Evolutionary conservation across 352 stramenopile genomes (phyloP), one percentile per base, ranked within the genome.

Genomic region (Globisporangium canariense): DNA sequence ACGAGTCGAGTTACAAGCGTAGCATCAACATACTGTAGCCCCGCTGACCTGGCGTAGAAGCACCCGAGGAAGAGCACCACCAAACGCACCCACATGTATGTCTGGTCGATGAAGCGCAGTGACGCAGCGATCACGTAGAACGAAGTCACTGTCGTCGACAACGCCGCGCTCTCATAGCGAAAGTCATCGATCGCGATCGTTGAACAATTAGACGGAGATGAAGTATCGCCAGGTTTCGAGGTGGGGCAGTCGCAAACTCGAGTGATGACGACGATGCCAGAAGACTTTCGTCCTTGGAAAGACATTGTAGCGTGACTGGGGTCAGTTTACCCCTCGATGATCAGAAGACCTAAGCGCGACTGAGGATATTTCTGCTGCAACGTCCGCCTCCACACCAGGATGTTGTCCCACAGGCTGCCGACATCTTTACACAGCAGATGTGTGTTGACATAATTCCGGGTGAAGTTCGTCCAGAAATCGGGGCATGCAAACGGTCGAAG

Each of bases 401-500:
- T 59, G 49, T 71, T 60, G 4, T 47, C 9, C 66, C 66, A 71
- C 4, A 71, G 2, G 20, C 36, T 25, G 4, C 22, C 22, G 3
- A 52, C n/a, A 14, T 13, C 40, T 2, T 51, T 3, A 18, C 65
- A 70, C n/a, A 66, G 28, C 9, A 14, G 22, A 45, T 70, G 10
- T 4, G 53, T 30, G 5, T 66, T 49, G 52, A 43, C 9, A 16
- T 40, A 61, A 22, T 30, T 34, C 2, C 11, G 58, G 9, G 38
- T 82, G 16, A 94, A 91, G 71, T 93, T 91, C 52, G 53, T 94
- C 43, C 69, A 90, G 18, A 83, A 83, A 5, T 89, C 81, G 16
- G 67, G 90, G 67, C 59, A 64, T 5, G 59, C 59, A 64, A 50
- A 64, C 9, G 59, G 34, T 6, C 38, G 47, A 51, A 59, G 9